Base-by-base conservation (phyloP, 2,329 filamentous ascomycete species). In the Truncatella angustata region DNA sequence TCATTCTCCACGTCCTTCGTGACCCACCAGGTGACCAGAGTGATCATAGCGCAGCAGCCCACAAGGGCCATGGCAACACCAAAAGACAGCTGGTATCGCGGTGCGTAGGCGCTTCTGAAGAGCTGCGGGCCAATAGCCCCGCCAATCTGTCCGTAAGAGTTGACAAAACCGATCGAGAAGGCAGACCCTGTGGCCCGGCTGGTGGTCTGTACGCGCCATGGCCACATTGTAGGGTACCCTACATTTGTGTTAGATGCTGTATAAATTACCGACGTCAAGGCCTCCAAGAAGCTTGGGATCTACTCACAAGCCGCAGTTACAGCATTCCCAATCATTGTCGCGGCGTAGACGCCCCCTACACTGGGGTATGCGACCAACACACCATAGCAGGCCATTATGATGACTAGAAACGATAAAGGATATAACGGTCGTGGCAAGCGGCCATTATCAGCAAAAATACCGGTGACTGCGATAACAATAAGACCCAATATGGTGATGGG, bases 201-300 rank as follows among this genome's bases (percentile, higher is more conserved):
- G 0, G 71, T 77, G 2, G 73, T 77, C 60, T 76, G 75, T 0
- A 76, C 74, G 4, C 76, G 70, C 76, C 76, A 78, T 10, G 76
- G 75, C 76, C 76, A 76, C 75, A 79, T 79, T 53, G 77, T 67
- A 0, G 76, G 73, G 55, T 68, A 79, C 70, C 74, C 36, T 40
- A n/a, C n/a, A n/a, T n/a, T n/a, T n/a, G n/a, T n/a, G n/a, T n/a
- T n/a, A n/a, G n/a, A n/a, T n/a, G n/a, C n/a, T n/a, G 4, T 9
- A 18, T 9, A 40, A 3, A 21, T 24, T n/a, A 12, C 39, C 10
- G 39, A 20, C 21, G 1, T 16, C 12, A 23, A 7, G 14, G 14
- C 3, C 1, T 4, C 5, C 16, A n/a, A 24, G 5, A 39, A 14
- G 12, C 4, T 21, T 3, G 36, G 14, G 3, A 4, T 18, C 1